Percentiles rank a stretch among this genome's conserved stretches.
These are phyloP conservation scores for Pseudogymnoascus sp. DNA, from an alignment of 2,329 filamentous ascomycete genomes.

Conservation along the genomic window DNA sequence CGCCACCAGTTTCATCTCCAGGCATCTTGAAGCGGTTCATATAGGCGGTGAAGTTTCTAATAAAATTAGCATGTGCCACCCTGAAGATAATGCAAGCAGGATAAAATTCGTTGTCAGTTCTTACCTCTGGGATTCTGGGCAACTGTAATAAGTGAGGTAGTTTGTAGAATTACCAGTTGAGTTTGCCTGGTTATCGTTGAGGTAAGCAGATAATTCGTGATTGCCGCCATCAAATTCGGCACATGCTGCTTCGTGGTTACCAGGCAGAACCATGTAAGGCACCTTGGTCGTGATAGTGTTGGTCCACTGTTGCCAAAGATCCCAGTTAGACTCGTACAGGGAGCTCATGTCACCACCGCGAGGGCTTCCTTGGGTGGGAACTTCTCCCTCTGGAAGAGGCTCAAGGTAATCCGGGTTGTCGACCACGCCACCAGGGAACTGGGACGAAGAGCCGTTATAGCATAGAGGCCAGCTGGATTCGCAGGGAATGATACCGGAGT, in stretches of 20 bases:
- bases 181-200: slow-evolving; percentile 39
- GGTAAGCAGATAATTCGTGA: slow-evolving; percentile 33
- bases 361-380: slow-evolving; percentile 40
- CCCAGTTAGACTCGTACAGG: slow-evolving; percentile 43
- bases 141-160: slow-evolving; percentile 44
- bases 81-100: not conserved
- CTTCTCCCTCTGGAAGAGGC: slow-evolving; percentile 40
- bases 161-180: slow-evolving; percentile 31
- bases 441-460: slow-evolving; percentile 42
- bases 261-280: slow-evolving; percentile 30
- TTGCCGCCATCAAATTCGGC: not conserved
- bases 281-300: slow-evolving; percentile 20
- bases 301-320: slow-evolving; percentile 46
- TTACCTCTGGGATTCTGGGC: slow-evolving; percentile 43
- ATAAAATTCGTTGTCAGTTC: not conserved
- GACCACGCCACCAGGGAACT: slow-evolving; percentile 27
- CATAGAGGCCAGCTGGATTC: slow-evolving; percentile 42
- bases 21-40: slow-evolving; percentile 48
- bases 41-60: slow-evolving; percentile 44
- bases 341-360: slow-evolving; percentile 43
- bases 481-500: slow-evolving; percentile 44
- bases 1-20: slow-evolving; percentile 40
- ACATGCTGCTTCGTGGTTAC: slow-evolving; percentile 35
- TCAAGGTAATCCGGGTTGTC: slow-evolving; percentile 34
- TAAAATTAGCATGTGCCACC: not conserved